Conservation (phyloP, 139 green algal genomes). For the Coelastrella sp. region DNA sequence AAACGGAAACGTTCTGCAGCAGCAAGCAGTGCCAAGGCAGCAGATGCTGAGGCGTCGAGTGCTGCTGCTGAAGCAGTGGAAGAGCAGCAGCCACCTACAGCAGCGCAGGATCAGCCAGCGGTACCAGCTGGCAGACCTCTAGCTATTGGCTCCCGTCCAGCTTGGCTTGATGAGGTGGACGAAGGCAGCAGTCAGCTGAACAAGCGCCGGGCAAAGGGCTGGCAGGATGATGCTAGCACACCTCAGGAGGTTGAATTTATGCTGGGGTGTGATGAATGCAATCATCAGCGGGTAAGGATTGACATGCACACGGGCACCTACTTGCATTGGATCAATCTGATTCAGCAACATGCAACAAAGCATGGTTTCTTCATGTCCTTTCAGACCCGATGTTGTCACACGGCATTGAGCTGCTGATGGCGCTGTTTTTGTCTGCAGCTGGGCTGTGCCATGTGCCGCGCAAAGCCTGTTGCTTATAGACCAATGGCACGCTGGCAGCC, state of each 20-base stretch:
- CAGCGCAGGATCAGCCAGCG: conserved; percentile 27
- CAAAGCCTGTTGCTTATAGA: conserved; percentile 23
- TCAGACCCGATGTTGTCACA: too few relatives aligned
- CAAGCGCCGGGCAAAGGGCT: conserved; percentile 8
- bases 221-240: conserved; percentile 6
- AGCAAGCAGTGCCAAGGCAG: background rate
- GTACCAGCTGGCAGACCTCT: background rate
- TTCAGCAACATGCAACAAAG: too few relatives aligned
- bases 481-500: conserved; percentile 56
- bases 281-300: background rate
- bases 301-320: too few relatives aligned
- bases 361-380: too few relatives aligned
- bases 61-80: background rate
- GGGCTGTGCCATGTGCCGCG: conserved; percentile 25
- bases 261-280: conserved; percentile 25
- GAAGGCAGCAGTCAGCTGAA: conserved; percentile 22
- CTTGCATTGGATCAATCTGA: background rate
- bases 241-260: conserved; percentile 49
- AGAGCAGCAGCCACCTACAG: conserved; percentile 10
- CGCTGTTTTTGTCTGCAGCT: too few relatives aligned
- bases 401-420: too few relatives aligned
- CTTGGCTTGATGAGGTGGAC: background rate
- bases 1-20: conserved; percentile 35
- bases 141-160: background rate
- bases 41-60: background rate